phyloP scores from a whole-genome alignment of 202 grass and related monocot genomes.

The Musa balbisiana region DNA sequence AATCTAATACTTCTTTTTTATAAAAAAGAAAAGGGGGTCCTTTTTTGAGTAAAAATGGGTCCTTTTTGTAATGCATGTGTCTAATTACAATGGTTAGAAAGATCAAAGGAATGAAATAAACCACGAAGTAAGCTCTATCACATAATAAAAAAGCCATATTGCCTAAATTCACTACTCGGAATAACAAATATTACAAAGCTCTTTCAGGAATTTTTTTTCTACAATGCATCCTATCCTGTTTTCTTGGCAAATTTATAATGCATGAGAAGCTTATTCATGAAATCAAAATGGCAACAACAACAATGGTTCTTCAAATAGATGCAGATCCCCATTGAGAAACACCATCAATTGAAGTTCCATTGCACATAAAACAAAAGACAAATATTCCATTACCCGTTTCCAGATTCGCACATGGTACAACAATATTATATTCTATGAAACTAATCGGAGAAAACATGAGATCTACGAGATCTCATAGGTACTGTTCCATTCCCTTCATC shows the following conservation, averaged over 20 bases:
- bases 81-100: no score
- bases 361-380: neutral
- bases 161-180: no score
- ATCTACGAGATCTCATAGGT: neutral
- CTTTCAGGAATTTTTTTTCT: neutral
- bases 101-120: neutral
- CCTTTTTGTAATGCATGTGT: no score
- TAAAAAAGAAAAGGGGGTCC: no score
- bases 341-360: neutral
- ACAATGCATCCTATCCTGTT: neutral
- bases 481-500: neutral
- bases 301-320: neutral
- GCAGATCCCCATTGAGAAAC: neutral
- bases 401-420: neutral
- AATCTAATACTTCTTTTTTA: no score
- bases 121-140: no score
- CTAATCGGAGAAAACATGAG: no score
- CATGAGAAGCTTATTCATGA: no score
- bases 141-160: no score
- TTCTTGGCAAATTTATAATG: no score
- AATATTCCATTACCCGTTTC: neutral
- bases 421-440: neutral
- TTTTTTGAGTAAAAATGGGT: no score
- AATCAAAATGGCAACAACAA: neutral
- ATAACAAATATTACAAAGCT: no score